A percentile compares a stretch with the other conserved stretches of the same genome.
Evolutionary conservation across 169 alveolate species (phyloP).

Genomic region (Plasmodium vivax): DNA sequence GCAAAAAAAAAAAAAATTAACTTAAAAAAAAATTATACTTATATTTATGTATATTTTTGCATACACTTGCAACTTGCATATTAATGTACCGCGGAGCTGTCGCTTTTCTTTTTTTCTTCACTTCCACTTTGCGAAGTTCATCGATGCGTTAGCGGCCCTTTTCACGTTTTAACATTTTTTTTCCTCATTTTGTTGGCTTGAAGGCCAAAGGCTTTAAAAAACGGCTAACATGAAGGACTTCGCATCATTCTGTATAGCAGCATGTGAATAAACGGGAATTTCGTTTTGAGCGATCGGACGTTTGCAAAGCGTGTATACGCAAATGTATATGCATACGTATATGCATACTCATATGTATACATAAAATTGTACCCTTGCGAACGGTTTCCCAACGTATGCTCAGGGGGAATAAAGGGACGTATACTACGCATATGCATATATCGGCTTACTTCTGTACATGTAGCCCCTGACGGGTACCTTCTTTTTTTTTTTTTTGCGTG

Average conservation of each 20-base stretch:
- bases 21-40: neutral
- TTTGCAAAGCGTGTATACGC: neutral
- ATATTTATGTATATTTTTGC: too few relatives aligned
- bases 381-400: neutral
- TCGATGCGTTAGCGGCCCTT: neutral
- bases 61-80: neutral
- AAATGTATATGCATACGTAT: neutral
- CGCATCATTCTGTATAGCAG: neutral
- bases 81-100: neutral
- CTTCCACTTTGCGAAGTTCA: neutral
- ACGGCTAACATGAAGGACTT: neutral
- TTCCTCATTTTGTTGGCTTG: neutral
- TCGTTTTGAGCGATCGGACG: neutral
- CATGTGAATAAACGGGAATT: neutral
- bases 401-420: neutral
- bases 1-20: neutral
- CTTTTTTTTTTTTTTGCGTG: neutral
- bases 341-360: neutral
- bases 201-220: neutral
- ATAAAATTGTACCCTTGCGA: neutral
- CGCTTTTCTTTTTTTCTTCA: neutral
- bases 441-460: neutral
- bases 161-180: neutral
- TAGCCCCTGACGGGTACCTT: neutral
- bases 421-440: neutral